phyloP scores from a whole-genome alignment of 2,329 filamentous ascomycete genomes.

The Gnomoniopsis smithogilvyi region DNA sequence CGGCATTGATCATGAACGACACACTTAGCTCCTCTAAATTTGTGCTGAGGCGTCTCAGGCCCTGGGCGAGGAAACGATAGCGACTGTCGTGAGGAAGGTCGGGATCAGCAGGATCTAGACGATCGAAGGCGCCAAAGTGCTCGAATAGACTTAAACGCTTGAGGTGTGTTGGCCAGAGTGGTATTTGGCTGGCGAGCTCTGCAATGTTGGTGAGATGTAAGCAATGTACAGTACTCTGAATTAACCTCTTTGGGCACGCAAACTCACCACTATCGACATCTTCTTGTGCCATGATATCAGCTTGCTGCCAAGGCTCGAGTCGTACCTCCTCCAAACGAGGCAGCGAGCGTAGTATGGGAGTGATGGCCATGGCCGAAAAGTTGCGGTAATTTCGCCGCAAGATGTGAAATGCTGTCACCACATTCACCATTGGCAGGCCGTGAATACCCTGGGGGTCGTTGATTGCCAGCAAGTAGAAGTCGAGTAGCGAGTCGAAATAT shows the following conservation, averaged over 20 bases:
- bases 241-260: too few relatives aligned
- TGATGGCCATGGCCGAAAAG: constrained; percentile 13
- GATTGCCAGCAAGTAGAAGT: constrained; percentile 17
- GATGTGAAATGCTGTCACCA: constrained; percentile 13
- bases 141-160: constrained; percentile 17
- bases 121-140: constrained; percentile 16
- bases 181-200: constrained; percentile 16
- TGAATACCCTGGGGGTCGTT: constrained; percentile 14
- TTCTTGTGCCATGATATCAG: constrained; percentile 12
- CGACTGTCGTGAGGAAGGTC: neutral
- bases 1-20: constrained; percentile 13
- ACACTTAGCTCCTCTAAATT: constrained; percentile 12
- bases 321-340: constrained; percentile 16
- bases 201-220: neutral
- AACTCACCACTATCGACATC: constrained; percentile 17
- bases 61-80: constrained; percentile 8
- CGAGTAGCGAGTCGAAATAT: constrained; percentile 24
- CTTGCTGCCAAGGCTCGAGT: constrained; percentile 18
- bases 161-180: constrained; percentile 14
- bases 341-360: constrained; percentile 11
- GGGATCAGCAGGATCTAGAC: neutral
- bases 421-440: constrained; percentile 13
- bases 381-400: constrained; percentile 19
- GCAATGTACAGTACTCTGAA: neutral
- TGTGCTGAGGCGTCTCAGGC: constrained; percentile 9